A percentile compares a stretch with the other conserved stretches of the same genome.
phyloP scores from a whole-genome alignment of 2,329 filamentous ascomycete genomes.

The Penicillium palitans region DNA sequence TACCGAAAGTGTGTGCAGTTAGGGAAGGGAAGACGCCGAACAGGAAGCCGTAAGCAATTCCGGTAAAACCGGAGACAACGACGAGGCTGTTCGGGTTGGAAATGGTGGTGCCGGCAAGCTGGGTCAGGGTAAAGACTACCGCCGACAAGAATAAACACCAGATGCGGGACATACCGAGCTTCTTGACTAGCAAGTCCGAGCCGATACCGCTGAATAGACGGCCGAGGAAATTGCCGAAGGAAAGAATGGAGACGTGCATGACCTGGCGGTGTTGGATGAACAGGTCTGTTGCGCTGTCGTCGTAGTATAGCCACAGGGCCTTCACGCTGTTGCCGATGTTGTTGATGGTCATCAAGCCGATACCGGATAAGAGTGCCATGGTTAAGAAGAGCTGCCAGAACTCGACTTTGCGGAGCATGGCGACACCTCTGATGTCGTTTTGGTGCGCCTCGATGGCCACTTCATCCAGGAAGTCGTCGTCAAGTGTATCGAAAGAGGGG shows the following conservation, averaged over 20 bases:
- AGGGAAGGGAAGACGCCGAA: slow-evolving; percentile 94
- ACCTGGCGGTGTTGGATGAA: slow-evolving; percentile 81
- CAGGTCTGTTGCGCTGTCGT: slow-evolving; percentile 67
- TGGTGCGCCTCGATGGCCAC: slow-evolving; percentile 69
- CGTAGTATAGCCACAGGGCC: slow-evolving; percentile 84
- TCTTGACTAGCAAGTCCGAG: slow-evolving; percentile 85
- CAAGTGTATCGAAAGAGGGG: slow-evolving; percentile 52
- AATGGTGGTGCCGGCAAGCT: slow-evolving; percentile 73
- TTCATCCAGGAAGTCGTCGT: slow-evolving; percentile 59
- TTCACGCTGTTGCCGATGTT: slow-evolving; percentile 91
- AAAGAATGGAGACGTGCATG: slow-evolving; percentile 93
- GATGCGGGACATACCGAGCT: slow-evolving; percentile 74
- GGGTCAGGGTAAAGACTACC: slow-evolving; percentile 74
- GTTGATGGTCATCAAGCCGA: slow-evolving; percentile 98
- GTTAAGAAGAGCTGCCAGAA: slow-evolving; percentile 91
- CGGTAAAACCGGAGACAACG: slow-evolving; percentile 78
- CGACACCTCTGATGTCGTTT: slow-evolving; percentile 86
- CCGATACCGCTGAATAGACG: slow-evolving; percentile 81
- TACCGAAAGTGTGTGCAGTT: slow-evolving; percentile 85
- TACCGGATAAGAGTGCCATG: slow-evolving; percentile 86
- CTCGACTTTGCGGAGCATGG: slow-evolving; percentile 68
- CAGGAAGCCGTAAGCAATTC: slow-evolving; percentile 86
- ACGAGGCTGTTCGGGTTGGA: slow-evolving; percentile 74
- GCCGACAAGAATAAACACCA: slow-evolving; percentile 87
- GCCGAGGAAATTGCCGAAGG: slow-evolving; percentile 79